Evolutionary conservation across 345 rosid species (phyloP).

Genomic region (Eucalyptus guilfoylei): DNA sequence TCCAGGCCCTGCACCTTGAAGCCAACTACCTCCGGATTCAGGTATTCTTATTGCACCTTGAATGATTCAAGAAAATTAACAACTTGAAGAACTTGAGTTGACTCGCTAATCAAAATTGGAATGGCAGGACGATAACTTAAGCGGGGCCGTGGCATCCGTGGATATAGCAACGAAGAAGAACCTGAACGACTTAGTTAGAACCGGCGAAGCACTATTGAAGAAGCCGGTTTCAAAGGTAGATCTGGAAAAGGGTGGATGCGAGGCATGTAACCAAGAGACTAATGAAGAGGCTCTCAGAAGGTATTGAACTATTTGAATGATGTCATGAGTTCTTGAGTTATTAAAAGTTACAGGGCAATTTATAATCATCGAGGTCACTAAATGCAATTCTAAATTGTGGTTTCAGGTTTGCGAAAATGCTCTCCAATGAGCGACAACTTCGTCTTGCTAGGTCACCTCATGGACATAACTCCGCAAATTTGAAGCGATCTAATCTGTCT

Average conservation of each 20-base stretch:
- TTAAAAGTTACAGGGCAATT: not conserved
- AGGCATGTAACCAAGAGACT: slow-evolving; percentile 4
- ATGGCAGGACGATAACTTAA: slow-evolving; percentile 8
- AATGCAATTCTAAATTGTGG: not conserved
- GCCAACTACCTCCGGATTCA: slow-evolving; percentile 12
- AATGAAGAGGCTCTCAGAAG: slow-evolving; percentile 18
- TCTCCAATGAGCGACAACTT: slow-evolving; percentile 40
- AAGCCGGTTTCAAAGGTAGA: slow-evolving; percentile 26
- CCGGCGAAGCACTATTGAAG: slow-evolving; percentile 16
- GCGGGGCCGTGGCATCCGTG: not conserved
- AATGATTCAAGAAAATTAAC: not conserved
- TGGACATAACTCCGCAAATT: not conserved
- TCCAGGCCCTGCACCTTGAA: slow-evolving; percentile 5
- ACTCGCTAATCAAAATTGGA: not conserved
- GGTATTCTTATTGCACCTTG: not conserved
- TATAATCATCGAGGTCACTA: not conserved
- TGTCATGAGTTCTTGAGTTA: not conserved
- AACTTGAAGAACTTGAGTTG: not conserved
- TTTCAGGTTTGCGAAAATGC: slow-evolving; percentile 41
- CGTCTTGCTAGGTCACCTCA: slow-evolving; percentile 28
- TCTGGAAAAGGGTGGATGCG: slow-evolving; percentile 5
- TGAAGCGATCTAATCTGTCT: not conserved
- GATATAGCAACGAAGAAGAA: slow-evolving; percentile 15
- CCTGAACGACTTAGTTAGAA: slow-evolving; percentile 5
- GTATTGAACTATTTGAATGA: not conserved